Percentiles rank a stretch among this genome's conserved stretches.
These are phyloP conservation scores for Auricularia auricula-judae DNA, from an alignment of 768 basidiomycete species.

Conservation along the genomic window DNA sequence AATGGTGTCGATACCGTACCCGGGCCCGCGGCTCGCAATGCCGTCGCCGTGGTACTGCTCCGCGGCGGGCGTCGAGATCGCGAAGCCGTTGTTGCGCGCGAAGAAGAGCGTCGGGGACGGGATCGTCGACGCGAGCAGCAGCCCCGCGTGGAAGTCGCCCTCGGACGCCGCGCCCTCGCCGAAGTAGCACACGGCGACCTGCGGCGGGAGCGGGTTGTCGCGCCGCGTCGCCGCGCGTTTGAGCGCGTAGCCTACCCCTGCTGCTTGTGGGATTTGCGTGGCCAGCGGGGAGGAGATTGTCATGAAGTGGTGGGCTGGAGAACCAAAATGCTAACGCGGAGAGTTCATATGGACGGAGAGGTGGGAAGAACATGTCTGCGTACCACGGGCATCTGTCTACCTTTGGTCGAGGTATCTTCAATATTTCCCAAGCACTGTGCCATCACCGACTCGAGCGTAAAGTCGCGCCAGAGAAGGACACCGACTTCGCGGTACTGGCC, in stretches of 20 bases:
- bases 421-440: constrained; percentile 84
- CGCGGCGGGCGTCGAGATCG: constrained; percentile 82
- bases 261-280: constrained; percentile 92
- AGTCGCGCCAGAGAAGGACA: constrained; percentile 82
- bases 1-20: constrained; percentile 84
- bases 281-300: constrained; percentile 90
- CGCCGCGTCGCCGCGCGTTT: constrained; percentile 45
- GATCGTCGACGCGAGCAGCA: constrained; percentile 68
- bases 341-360: neutral
- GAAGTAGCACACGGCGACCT: constrained; percentile 69
- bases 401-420: constrained; percentile 71
- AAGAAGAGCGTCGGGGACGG: constrained; percentile 66
- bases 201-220: constrained; percentile 54
- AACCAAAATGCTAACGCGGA: constrained; percentile 65
- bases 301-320: constrained; percentile 75
- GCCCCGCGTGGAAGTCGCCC: constrained; percentile 91
- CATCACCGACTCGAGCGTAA: constrained; percentile 71
- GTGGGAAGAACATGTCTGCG: constrained; percentile 11
- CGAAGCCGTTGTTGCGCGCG: constrained; percentile 82
- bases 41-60: constrained; percentile 92
- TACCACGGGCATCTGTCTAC: constrained; percentile 91
- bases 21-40: constrained; percentile 83
- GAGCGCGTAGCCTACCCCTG: constrained; percentile 84
- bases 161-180: constrained; percentile 85
- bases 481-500: constrained; percentile 95